phyloP scores from a whole-genome alignment of 352 stramenopile genomes.

The Phytophthora capsici region DNA sequence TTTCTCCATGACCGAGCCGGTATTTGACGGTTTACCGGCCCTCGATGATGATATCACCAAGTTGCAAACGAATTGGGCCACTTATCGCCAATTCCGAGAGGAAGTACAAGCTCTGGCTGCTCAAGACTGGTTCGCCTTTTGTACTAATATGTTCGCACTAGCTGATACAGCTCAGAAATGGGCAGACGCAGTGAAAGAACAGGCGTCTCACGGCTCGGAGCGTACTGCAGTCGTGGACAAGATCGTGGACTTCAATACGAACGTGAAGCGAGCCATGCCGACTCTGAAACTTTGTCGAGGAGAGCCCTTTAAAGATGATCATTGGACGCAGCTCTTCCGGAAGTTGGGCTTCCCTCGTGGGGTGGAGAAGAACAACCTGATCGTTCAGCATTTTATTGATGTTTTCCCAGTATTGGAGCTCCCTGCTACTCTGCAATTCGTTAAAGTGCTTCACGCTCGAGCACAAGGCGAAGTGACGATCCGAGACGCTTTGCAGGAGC shows the following conservation, averaged over 20 bases:
- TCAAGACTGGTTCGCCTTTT: slow-evolving; percentile 96
- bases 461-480: slow-evolving; percentile 95
- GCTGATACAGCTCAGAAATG: slow-evolving; percentile 93
- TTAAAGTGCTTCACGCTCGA: slow-evolving; percentile 92
- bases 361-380: slow-evolving; percentile 90
- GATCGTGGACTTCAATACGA: slow-evolving; percentile 79
- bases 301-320: slow-evolving; percentile 96
- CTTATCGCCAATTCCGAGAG: slow-evolving; percentile 87
- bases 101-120: slow-evolving; percentile 73
- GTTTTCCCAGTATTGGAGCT: slow-evolving; percentile 77
- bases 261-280: slow-evolving; percentile 90
- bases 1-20: slow-evolving; percentile 87
- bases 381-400: slow-evolving; percentile 92
- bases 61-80: slow-evolving; percentile 82
- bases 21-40: slow-evolving; percentile 81
- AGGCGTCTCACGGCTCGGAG: slow-evolving; percentile 46
- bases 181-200: slow-evolving; percentile 85
- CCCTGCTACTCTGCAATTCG: slow-evolving; percentile 90
- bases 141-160: slow-evolving; percentile 92
- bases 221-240: slow-evolving; percentile 75
- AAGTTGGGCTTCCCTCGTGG: slow-evolving; percentile 90
- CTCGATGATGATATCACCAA: slow-evolving; percentile 82
- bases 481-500: slow-evolving; percentile 93
- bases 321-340: slow-evolving; percentile 94
- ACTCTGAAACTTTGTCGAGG: slow-evolving; percentile 94